Evolutionary conservation across 148 eudicot species (phyloP), one percentile per base, ranked within the genome.

Genomic region (Camellia granthamiana): DNA sequence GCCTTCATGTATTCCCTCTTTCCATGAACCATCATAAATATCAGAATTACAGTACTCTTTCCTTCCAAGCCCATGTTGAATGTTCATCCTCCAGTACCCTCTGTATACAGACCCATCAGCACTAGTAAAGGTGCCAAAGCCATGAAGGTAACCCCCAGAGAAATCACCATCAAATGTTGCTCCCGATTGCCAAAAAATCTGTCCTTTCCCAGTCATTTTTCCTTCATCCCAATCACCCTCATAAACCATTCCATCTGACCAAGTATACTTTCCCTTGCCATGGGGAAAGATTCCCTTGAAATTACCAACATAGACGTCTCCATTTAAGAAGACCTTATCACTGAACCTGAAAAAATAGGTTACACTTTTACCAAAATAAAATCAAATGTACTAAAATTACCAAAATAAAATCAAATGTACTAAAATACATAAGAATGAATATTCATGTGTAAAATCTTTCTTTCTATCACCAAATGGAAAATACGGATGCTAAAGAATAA

Each of bases 171-270:
- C 93, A 76, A 92, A 97, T 46, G 74, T 77, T 8, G 88, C 84
- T 60, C 91, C 90, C 15, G 98, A 91, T 64, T 89, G 80, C 97
- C 94, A 94, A n/a, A 77, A 44, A 69, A 97, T 86, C 67, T 76
- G 65, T 56, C 99, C 99, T 76, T 88, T 88, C 43, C 99, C 99
- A 11, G 93, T 91, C 91, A 94, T 91, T 78, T 92, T 97, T 58
- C 99, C 99, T 68, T 86, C 86, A 79, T 91, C 92, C 98, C 98
- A 97, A 69, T 90, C 91, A 76, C 99, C 99, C 73, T 88, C 97
- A 78, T 92, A 97, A 23, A 88, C 63, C 13, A 94, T 88, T 83
- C 97, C 96, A 86, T 94, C 90, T 44, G 88, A 82, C 99, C 99
- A 97, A 46, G 84, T 92, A 85, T 97, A 97, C 76, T 84, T 94